Percentiles rank a stretch among this genome's conserved stretches.
These are phyloP conservation scores for Cyclospora cayetanensis DNA, from an alignment of 169 alveolate species.

Conservation along the genomic window DNA sequence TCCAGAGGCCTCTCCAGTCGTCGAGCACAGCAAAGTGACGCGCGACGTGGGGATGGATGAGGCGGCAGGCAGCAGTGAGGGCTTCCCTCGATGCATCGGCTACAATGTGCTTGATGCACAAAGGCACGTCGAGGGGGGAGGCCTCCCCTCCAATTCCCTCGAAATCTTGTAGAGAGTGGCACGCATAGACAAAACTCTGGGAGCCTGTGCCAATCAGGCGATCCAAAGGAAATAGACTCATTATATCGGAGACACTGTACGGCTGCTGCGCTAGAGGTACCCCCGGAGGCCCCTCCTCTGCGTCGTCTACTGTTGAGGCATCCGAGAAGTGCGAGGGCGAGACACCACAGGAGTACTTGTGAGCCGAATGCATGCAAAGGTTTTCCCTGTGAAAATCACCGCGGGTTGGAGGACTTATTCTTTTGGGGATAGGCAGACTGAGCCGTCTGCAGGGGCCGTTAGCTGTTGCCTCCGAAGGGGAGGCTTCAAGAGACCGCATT, in stretches of 20 bases:
- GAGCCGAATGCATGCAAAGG: not conserved
- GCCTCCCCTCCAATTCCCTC: not conserved
- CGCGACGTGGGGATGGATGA: conserved; percentile 1
- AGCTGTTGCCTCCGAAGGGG: not conserved
- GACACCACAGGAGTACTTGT: not conserved
- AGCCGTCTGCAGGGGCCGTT: not conserved
- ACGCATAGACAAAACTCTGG: not conserved
- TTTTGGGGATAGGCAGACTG: not conserved
- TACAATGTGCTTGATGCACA: conserved; percentile 26
- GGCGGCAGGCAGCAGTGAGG: not conserved
- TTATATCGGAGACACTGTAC: not conserved
- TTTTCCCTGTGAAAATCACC: not conserved
- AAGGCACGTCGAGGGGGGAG: not conserved
- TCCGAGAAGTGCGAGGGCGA: conserved; percentile 9
- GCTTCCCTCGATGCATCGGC: conserved; percentile 24
- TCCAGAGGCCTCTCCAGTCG: conserved; percentile 19
- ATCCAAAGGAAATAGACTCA: not conserved
- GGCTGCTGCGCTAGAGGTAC: not conserved
- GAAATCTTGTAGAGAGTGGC: not conserved
- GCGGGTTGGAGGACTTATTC: not conserved
- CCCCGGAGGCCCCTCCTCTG: not conserved
- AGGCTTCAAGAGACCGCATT: too few species aligned
- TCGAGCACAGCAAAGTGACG: not conserved
- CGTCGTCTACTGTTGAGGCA: not conserved
- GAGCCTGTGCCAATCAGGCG: conserved; percentile 5